Base-by-base conservation (phyloP, 2,329 filamentous ascomycete genomes). In the Ceratocystiopsis minuta region DNA sequence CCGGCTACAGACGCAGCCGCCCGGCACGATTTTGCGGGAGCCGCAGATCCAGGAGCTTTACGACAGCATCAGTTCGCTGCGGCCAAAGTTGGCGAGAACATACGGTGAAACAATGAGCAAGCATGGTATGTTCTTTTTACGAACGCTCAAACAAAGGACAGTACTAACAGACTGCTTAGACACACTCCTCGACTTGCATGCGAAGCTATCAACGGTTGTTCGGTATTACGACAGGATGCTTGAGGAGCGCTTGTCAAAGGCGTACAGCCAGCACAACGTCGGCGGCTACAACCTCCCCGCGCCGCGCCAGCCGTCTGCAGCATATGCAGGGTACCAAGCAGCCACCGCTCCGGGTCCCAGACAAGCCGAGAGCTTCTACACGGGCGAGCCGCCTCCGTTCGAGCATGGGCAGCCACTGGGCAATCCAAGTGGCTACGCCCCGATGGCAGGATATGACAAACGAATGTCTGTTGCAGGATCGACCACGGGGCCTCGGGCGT, bases 41-140 rank as follows among this genome's bases (percentile, higher is more conserved):
- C 90, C 90, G 2, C 90, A 96, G 57, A 95, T 98, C 40, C 90
- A 98, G 59, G 90, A 98, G 60, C 67, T 98, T 5, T 98, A 98
- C 57, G 90, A 96, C 55, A 92, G 87, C 52, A 96, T 98, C 52
- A 86, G 88, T n/a, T 72, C 85, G 15, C 64, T 98, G 48, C 74
- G 90, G 39, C 90, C 90, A 2, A 98, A 98, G 59, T 67, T 98
- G 43, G 90, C 90, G 5, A 75, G 90, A 44, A 95, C 88, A 0
- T 95, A 96, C 55, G 90, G 90, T 43, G 90, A 98, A 63, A 95
- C 90, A 0, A 96, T 98, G 90, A 96, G 90, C 72, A 98, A 98
- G 60, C 90, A 96, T 59, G 87, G 84, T 84, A 64, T 56, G 75
- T 61, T 24, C 12, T n/a, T 16, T 16, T 38, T 34, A 15, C 7